Conservation (phyloP, 1,284 basidiomycete genomes). For the Irpex sp. region DNA sequence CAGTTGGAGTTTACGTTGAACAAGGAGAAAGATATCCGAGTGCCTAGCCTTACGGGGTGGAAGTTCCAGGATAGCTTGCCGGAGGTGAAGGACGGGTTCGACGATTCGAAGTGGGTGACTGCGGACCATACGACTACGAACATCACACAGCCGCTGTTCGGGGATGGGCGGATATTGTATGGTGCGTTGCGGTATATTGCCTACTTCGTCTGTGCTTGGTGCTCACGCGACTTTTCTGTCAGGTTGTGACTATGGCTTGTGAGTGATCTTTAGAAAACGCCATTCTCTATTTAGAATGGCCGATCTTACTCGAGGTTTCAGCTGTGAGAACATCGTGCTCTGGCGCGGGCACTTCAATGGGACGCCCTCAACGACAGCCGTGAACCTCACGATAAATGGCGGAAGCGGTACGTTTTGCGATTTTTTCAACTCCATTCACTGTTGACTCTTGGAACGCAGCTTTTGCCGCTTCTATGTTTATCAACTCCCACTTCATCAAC, state of each 20-base stretch:
- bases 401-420: conserved; percentile 50
- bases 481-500: conserved; percentile 68
- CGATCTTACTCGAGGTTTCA: conserved; percentile 18
- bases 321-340: conserved; percentile 73
- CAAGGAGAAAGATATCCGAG: conserved; percentile 14
- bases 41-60: conserved; percentile 52
- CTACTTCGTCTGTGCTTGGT: background rate
- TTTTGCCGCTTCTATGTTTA: conserved; percentile 74
- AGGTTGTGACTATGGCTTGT: conserved; percentile 79
- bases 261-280: conserved; percentile 24
- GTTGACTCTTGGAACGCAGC: conserved; percentile 29
- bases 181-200: conserved; percentile 22
- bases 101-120: conserved; percentile 55
- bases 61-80: conserved; percentile 68
- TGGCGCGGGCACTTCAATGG: conserved; percentile 77
- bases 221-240: background rate
- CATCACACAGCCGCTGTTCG: conserved; percentile 64
- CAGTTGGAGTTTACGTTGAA: conserved; percentile 15
- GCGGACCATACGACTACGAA: conserved; percentile 69
- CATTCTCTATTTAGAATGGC: too few relatives aligned
- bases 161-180: conserved; percentile 68
- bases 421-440: background rate
- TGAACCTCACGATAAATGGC: conserved; percentile 73
- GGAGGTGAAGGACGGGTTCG: conserved; percentile 50
- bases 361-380: conserved; percentile 50